Conservation (phyloP, 352 stramenopile genomes). For the Phytophthora kernoviae region DNA sequence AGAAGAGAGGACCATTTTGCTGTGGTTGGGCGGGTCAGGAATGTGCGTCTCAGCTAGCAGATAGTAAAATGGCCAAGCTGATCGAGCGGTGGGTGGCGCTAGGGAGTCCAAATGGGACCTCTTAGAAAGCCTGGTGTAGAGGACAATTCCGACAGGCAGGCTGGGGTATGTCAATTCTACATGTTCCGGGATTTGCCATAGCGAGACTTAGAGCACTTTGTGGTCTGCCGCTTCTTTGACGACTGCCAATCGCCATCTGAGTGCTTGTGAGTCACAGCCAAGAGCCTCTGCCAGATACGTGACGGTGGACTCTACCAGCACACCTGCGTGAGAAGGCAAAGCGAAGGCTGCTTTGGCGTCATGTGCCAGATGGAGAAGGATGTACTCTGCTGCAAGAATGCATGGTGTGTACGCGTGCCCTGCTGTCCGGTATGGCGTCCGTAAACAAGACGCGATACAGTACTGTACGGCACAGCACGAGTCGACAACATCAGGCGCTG, state of each 20-base stretch:
- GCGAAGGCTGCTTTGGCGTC: too few relatives aligned
- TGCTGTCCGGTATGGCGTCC: too few relatives aligned
- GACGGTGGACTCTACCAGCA: too few relatives aligned
- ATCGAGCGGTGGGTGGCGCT: slow-evolving; percentile 19
- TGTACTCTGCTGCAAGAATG: too few relatives aligned
- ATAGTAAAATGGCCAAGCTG: slow-evolving; percentile 20
- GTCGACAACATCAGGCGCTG: too few relatives aligned
- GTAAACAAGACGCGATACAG: too few relatives aligned
- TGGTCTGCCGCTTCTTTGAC: slow-evolving; percentile 12
- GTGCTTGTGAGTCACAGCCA: slow-evolving; percentile 4
- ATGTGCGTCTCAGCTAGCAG: slow-evolving; percentile 15
- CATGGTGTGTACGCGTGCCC: too few relatives aligned
- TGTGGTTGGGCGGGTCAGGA: not conserved
- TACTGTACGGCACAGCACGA: too few relatives aligned
- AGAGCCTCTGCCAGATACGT: too few relatives aligned
- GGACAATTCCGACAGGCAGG: slow-evolving; percentile 6
- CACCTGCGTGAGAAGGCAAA: too few relatives aligned
- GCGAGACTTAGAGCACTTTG: slow-evolving; percentile 11
- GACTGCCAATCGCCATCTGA: slow-evolving; percentile 29
- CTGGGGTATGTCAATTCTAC: not conserved
- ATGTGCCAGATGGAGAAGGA: too few relatives aligned
- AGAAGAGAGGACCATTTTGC: slow-evolving; percentile 38
- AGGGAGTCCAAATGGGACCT: too few relatives aligned
- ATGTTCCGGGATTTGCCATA: slow-evolving; percentile 13
- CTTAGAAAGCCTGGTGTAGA: slow-evolving; percentile 2